These are phyloP conservation scores for Diutina neorugosa DNA, from an alignment of 1,139 yeast genomes.

Conservation along the genomic window DNA sequence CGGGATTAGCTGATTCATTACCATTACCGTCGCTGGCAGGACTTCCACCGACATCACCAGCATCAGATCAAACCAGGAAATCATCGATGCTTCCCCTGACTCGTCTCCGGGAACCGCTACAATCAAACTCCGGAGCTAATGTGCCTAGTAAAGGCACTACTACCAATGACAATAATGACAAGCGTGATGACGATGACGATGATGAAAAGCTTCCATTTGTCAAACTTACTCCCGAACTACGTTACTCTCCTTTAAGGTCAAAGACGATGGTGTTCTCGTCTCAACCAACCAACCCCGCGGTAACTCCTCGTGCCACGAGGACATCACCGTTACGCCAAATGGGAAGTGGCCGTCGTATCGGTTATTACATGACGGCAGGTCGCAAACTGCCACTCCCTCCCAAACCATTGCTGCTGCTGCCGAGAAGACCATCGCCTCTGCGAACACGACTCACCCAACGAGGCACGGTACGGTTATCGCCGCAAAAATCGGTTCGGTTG, in stretches of 20 bases:
- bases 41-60: background rate
- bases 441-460: background rate
- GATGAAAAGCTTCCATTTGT: background rate
- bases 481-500: background rate
- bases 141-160: no score
- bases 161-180: background rate
- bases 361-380: background rate
- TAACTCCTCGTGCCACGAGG: background rate
- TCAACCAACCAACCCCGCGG: background rate
- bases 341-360: background rate
- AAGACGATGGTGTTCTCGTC: background rate
- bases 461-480: background rate
- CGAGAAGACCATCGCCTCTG: background rate
- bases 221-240: background rate
- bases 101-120: background rate
- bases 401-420: background rate
- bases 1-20: background rate
- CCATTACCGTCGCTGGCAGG: background rate
- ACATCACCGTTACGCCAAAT: background rate
- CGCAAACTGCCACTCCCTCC: background rate
- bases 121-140: no score
- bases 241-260: background rate
- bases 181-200: no score
- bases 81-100: background rate
- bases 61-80: background rate